A percentile compares a stretch with the other conserved stretches of the same genome.
phyloP scores from a whole-genome alignment of 352 stramenopile species.

The Globisporangium rhizosaccharum region DNA sequence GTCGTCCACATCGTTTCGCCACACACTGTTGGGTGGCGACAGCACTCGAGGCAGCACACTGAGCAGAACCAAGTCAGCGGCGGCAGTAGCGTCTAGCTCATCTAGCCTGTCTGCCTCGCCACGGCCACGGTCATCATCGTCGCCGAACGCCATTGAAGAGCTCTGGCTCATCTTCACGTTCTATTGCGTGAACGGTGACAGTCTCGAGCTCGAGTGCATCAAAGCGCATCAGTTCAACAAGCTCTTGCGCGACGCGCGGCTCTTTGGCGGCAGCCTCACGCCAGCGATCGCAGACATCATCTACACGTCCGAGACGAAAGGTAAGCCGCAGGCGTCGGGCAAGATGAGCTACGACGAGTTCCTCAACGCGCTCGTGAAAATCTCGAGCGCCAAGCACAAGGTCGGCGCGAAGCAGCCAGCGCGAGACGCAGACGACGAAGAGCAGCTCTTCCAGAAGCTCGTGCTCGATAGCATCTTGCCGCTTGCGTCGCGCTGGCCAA shows the following conservation, averaged over 20 bases:
- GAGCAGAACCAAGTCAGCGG: background rate
- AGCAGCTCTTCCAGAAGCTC: slow-evolving; percentile 48
- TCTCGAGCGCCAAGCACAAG: slow-evolving; percentile 35
- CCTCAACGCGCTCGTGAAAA: slow-evolving; percentile 66
- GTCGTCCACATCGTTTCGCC: slow-evolving; percentile 1
- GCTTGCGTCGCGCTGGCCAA: slow-evolving; percentile 50
- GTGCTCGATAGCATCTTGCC: slow-evolving; percentile 59
- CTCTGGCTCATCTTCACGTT: slow-evolving; percentile 77
- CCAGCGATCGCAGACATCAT: slow-evolving; percentile 74
- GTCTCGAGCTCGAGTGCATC: slow-evolving; percentile 64
- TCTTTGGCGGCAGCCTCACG: slow-evolving; percentile 47
- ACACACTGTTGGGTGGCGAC: background rate
- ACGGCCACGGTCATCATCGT: background rate
- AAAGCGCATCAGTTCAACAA: slow-evolving; percentile 73
- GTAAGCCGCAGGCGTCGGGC: slow-evolving; percentile 42
- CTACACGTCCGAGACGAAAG: slow-evolving; percentile 75
- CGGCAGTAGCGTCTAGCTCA: background rate
- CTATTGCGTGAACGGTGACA: slow-evolving; percentile 77
- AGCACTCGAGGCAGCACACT: background rate
- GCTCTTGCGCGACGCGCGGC: slow-evolving; percentile 49
- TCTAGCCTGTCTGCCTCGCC: background rate
- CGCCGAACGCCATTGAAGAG: slow-evolving; percentile 44
- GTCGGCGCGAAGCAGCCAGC: slow-evolving; percentile 23
- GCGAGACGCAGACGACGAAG: slow-evolving; percentile 39
- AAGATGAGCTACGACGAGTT: slow-evolving; percentile 82